phyloP scores from a whole-genome alignment of 148 eudicot genomes.

The Chenopodium album region DNA sequence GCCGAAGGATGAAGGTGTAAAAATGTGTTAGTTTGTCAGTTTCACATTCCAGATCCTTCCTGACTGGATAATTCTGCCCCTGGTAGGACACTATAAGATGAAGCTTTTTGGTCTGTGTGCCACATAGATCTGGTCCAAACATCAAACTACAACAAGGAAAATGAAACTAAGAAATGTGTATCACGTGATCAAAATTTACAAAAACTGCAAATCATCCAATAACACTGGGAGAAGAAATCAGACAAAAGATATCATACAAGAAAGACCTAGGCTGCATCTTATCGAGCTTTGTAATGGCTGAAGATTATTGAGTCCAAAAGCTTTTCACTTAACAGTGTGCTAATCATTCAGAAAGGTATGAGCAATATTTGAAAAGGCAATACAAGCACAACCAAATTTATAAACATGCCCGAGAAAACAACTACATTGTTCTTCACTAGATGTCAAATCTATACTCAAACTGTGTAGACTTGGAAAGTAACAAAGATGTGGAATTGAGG shows the following conservation, averaged over 20 bases:
- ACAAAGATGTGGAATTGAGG: neutral
- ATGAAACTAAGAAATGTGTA: neutral
- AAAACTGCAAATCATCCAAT: neutral
- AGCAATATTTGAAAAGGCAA: neutral
- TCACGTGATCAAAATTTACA: neutral
- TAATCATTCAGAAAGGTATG: neutral
- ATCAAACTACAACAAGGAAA: slow-evolving; percentile 60
- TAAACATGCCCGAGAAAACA: neutral
- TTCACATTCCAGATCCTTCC: slow-evolving; percentile 90
- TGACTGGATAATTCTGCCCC: slow-evolving; percentile 87
- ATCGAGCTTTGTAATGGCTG: neutral
- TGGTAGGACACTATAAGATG: slow-evolving; percentile 85
- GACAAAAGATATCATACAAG: neutral
- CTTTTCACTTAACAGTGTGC: neutral
- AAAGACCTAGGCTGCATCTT: neutral
- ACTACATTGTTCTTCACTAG: neutral
- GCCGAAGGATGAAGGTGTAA: slow-evolving; percentile 80
- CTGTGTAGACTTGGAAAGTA: neutral
- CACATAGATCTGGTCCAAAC: slow-evolving; percentile 98
- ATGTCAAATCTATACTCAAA: neutral
- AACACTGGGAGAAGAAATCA: no score
- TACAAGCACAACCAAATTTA: neutral
- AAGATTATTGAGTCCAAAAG: neutral
- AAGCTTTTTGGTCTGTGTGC: slow-evolving; percentile 83
- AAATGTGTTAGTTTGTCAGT: slow-evolving; percentile 97